Evolutionary conservation across 2,329 filamentous ascomycete genomes (phyloP).

Genomic region (Fusarium nodosum): DNA sequence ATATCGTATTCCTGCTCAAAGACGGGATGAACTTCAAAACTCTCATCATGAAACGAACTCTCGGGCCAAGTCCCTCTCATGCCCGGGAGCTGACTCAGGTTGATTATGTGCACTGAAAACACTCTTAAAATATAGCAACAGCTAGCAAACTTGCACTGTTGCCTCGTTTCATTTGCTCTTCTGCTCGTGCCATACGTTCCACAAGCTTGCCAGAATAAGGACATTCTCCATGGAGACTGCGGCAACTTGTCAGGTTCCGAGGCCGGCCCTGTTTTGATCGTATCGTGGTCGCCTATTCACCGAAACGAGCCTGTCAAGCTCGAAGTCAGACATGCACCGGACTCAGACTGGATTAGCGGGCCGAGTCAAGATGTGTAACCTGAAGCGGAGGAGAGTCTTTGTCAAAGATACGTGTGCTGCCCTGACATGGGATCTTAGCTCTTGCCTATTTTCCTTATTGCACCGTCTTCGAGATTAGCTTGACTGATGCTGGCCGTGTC

Average conservation of each 20-base stretch:
- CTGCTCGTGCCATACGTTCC: conserved; percentile 32
- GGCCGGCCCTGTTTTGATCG: conserved; percentile 27
- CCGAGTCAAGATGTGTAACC: conserved; percentile 49
- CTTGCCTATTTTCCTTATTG: conserved; percentile 41
- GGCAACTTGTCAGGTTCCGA: conserved; percentile 32
- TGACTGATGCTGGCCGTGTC: conserved; percentile 43
- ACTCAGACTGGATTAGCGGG: conserved; percentile 45
- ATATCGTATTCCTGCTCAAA: conserved; percentile 6
- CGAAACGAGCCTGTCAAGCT: conserved; percentile 47
- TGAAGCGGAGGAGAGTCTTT: conserved; percentile 22
- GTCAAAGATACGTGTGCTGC: conserved; percentile 39
- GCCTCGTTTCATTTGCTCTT: conserved; percentile 25
- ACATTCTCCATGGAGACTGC: conserved; percentile 28
- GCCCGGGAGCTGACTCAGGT: conserved; percentile 5
- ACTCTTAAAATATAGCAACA: conserved; percentile 1
- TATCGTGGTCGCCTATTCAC: conserved; percentile 35
- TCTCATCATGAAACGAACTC: conserved; percentile 19
- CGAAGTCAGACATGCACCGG: conserved; percentile 49
- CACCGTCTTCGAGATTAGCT: conserved; percentile 50
- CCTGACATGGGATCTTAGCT: conserved; percentile 32
- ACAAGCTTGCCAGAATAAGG: conserved; percentile 40
- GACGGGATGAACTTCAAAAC: conserved; percentile 18
- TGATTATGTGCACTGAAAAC: conserved; percentile 17
- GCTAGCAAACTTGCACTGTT: conserved; percentile 29
- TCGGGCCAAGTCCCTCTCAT: conserved; percentile 9